Base-by-base conservation (phyloP, 2,329 filamentous ascomycete genomes). In the Paramyrothecium sp. region DNA sequence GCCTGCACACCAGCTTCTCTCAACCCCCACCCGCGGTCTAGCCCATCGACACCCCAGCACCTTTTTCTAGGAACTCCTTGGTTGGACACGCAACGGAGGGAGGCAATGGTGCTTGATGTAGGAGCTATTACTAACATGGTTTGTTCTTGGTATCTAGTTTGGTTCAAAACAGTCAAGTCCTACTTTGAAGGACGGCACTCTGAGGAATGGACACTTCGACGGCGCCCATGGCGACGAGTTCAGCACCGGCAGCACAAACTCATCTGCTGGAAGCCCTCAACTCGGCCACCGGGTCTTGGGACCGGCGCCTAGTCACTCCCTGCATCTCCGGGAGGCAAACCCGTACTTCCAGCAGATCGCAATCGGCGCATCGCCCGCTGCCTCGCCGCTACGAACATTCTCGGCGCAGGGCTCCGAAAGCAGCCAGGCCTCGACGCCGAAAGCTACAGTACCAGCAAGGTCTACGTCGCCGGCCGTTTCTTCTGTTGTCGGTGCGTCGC, bases 161-260 rank as follows among this genome's bases (percentile, higher is more conserved):
- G 83, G 84, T 61, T 85, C 84, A 19, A 85, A 85, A 69, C 82
- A 83, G 66, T 76, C 78, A 47, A 81, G 77, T 57, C 78, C 82
- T 33, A 74, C 77, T 54, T 67, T 78, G 55, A 81, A 76, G 63
- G 81, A 84, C 54, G 81, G 78, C 46, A 77, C 77, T 13, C 58
- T 80, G 46, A 71, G 68, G 53, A 72, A 63, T 56, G 76, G 75
- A 21, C 76, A 77, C 57, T 77, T 71, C 55, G 77, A 66, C 44
- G 63, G 60, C 7, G 46, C 60, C 26, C 20, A 57, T 26, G 58
- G 51, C 12, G 57, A 60, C n/a, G 51, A 49, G 21, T 38, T 57
- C 23, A 51, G 58, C 16, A 59, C 52, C 44, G 57, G 57, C 44
- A 46, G 60, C 22, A 59, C 56, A 10, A 57, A 56, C 26, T 57